Percentiles rank a stretch among this genome's conserved stretches.
These are phyloP conservation scores for Anisodus acutangulus DNA, from an alignment of 257 asterid genomes.

Conservation along the genomic window DNA sequence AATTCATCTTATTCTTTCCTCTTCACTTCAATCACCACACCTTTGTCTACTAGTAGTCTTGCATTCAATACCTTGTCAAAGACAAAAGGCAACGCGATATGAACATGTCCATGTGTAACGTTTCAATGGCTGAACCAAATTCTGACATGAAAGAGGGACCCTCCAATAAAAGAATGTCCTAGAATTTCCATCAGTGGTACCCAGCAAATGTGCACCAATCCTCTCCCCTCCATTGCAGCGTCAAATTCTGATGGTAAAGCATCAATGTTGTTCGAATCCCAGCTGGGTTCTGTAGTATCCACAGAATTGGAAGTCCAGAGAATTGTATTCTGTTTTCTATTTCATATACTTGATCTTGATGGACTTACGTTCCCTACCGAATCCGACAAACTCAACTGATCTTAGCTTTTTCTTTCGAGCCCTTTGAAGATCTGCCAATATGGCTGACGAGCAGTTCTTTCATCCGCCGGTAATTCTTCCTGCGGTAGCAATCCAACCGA, in stretches of 20 bases:
- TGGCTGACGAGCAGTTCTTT: not conserved
- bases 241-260: conserved; percentile 29
- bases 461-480: conserved; percentile 19
- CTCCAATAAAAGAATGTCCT: conserved; percentile 46
- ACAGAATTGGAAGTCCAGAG: conserved; percentile 36
- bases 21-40: conserved; percentile 40
- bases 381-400: conserved; percentile 39
- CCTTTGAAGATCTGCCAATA: conserved; percentile 24
- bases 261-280: not conserved
- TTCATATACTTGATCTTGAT: conserved; percentile 32
- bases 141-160: conserved; percentile 44
- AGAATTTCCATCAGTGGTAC: conserved; percentile 48
- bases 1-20: conserved; percentile 43
- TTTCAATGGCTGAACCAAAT: conserved; percentile 44
- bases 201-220: conserved; percentile 47
- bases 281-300: conserved; percentile 33
- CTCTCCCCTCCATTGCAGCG: conserved; percentile 19
- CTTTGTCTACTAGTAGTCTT: conserved; percentile 46
- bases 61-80: conserved; percentile 42
- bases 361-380: conserved; percentile 24
- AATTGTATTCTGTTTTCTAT: conserved; percentile 38
- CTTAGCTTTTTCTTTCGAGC: conserved; percentile 32
- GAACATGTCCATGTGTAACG: conserved; percentile 37
- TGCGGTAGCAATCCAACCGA: conserved; percentile 39
- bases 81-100: conserved; percentile 41